Evolutionary conservation across 208 protist genomes (phyloP).

Genomic region (Porcisia hertigi): DNA sequence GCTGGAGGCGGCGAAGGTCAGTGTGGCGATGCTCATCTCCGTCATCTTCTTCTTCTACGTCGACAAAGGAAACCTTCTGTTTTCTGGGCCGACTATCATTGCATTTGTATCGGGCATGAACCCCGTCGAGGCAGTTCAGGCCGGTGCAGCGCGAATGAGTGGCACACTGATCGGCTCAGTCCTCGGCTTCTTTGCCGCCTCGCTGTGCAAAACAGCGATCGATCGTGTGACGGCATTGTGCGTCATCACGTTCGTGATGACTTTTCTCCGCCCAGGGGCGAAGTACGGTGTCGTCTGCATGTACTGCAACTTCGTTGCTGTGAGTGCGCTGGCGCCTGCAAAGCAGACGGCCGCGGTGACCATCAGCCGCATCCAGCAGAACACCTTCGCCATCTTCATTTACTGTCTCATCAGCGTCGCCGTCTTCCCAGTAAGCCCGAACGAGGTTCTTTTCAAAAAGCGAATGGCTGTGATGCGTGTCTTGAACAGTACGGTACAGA

Average conservation of each 20-base stretch:
- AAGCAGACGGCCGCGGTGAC: conserved; percentile 41
- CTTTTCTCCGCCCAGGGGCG: conserved; percentile 59
- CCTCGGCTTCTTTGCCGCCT: conserved; percentile 73
- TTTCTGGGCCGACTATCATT: conserved; percentile 79
- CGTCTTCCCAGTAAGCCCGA: conserved; percentile 72
- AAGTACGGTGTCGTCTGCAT: conserved; percentile 65
- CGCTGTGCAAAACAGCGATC: conserved; percentile 46
- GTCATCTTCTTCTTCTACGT: conserved; percentile 80
- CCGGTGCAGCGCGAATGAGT: conserved; percentile 53
- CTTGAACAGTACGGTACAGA: conserved; percentile 45
- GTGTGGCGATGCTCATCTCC: conserved; percentile 73
- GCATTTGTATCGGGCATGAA: conserved; percentile 78
- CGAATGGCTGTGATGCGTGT: conserved; percentile 46
- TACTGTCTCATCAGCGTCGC: conserved; percentile 75
- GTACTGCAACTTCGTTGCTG: conserved; percentile 75
- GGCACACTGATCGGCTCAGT: conserved; percentile 74
- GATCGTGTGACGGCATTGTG: conserved; percentile 60
- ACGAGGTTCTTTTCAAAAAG: conserved; percentile 53
- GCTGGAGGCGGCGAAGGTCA: conserved; percentile 79
- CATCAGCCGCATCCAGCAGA: conserved; percentile 83
- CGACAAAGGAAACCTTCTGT: conserved; percentile 52
- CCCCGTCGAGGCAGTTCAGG: conserved; percentile 70
- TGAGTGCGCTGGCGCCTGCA: conserved; percentile 43
- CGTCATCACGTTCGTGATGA: conserved; percentile 71
- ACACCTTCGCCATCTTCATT: conserved; percentile 81